phyloP scores from a whole-genome alignment of 768 basidiomycete species.

The Fomitopsis serialis region DNA sequence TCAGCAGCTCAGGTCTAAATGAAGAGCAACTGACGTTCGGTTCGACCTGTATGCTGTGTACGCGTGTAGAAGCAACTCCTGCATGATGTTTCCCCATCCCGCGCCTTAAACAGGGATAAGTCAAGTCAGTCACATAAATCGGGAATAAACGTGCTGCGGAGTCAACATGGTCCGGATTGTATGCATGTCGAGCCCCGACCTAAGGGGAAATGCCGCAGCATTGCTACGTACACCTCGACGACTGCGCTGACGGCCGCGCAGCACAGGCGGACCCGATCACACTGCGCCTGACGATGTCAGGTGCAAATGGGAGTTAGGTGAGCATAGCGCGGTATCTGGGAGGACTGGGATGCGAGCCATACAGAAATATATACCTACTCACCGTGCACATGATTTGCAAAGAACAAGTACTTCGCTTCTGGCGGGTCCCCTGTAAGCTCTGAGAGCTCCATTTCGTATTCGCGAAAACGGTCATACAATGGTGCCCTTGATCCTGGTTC shows the following conservation, averaged over 20 bases:
- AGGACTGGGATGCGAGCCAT: not conserved
- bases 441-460: constrained; percentile 23
- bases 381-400: constrained; percentile 16
- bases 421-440: constrained; percentile 19
- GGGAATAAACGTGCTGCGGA: constrained; percentile 14
- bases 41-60: constrained; percentile 40
- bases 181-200: not conserved
- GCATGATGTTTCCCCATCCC: constrained; percentile 61
- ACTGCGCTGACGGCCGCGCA: too few relatives aligned
- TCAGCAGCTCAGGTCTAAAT: not conserved
- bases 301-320: too few relatives aligned
- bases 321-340: too few relatives aligned
- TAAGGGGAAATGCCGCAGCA: not conserved
- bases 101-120: constrained; percentile 26
- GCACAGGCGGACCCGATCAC: too few relatives aligned
- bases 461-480: constrained; percentile 18
- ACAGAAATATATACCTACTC: too few relatives aligned
- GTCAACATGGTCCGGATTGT: too few relatives aligned
- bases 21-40: constrained; percentile 42
- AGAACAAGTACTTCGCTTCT: constrained; percentile 14
- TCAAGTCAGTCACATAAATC: not conserved
- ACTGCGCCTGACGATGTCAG: too few relatives aligned
- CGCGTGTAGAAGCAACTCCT: constrained; percentile 50
- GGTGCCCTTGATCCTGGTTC: too few relatives aligned
- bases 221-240: too few relatives aligned